phyloP scores from a whole-genome alignment of 2,329 filamentous ascomycete species.

The Pseudomassariella vexata region DNA sequence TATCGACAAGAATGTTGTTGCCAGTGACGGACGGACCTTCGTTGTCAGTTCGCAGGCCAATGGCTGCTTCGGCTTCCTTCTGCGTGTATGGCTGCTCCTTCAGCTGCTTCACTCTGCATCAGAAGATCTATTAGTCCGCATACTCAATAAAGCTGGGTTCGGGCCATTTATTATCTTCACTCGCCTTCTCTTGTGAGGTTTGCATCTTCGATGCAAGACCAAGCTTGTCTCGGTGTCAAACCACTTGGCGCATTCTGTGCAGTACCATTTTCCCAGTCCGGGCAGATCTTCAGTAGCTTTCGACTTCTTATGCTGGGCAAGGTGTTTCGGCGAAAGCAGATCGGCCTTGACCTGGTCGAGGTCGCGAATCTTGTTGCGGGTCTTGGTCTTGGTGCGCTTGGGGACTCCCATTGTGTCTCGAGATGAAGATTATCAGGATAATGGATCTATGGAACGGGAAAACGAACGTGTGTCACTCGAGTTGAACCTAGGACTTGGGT shows the following conservation, averaged over 20 bases:
- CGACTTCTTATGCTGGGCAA: constrained; percentile 69
- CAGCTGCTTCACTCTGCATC: constrained; percentile 67
- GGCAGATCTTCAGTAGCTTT: constrained; percentile 85
- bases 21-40: constrained; percentile 31
- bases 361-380: constrained; percentile 70
- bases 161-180: constrained; percentile 9
- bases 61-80: constrained; percentile 76
- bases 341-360: constrained; percentile 90
- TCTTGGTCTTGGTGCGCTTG: constrained; percentile 66
- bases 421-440: too few species aligned
- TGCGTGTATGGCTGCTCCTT: constrained; percentile 82
- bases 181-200: constrained; percentile 88
- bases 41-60: constrained; percentile 68
- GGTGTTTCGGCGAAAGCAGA: constrained; percentile 70
- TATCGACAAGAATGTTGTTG: constrained; percentile 20
- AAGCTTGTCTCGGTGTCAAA: constrained; percentile 82
- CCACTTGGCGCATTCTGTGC: constrained; percentile 91
- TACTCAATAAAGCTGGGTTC: constrained; percentile 9
- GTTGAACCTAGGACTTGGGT: too few species aligned
- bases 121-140: constrained; percentile 14
- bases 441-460: too few species aligned
- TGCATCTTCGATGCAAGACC: constrained; percentile 71
- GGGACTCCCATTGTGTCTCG: constrained; percentile 65
- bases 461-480: too few species aligned
- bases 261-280: constrained; percentile 80